Evolutionary conservation across 768 basidiomycete species (phyloP), one percentile per base, ranked within the genome.

Genomic region (Russula virescens): DNA sequence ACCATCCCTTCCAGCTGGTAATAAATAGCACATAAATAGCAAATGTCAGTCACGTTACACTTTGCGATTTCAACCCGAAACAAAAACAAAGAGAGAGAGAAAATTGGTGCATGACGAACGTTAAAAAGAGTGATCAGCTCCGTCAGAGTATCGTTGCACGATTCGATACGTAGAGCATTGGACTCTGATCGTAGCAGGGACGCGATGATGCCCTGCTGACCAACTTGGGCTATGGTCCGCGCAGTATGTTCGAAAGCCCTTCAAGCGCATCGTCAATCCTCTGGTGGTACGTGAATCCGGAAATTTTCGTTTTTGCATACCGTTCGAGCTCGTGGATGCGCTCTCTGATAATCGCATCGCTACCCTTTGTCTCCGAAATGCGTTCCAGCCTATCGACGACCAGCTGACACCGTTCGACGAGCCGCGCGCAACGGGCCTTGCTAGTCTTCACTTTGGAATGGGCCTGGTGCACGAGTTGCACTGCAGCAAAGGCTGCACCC

Each of bases 391-490:
- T 61, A 28, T 66, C 64, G 35, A 67, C 40, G 26, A 66, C 52
- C 26, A 58, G 34, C 35, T 67, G 60, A 38, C 66, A 67, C 11
- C 64, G 66, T 43, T 62, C 64, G 45, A 67, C 66, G 26, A 67
- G 60, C 28, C 64, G 65, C 43, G 66, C 64, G 40, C 66, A 67
- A 23, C 66, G 66, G 9, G 60, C 57, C 56, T 49, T 66, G 49
- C 58, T 67, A 5, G 60, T 67, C 42, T 59, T 67, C 18, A 66
- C 58, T 51, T 67, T 67, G 35, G 60, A 50, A 51, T 66, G 56
- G 11, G 64, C 64, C 25, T 62, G 64, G 26, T 67, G 58, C 40
- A 67, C 64, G 19, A 67, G 61, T 51, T 67, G 64, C 31, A 67
- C 66, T 23, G 64, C 60, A 28, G 66, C 66, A 35, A 59, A 67